These are phyloP conservation scores for Termitomyces sp. DNA, from an alignment of 768 basidiomycete genomes.

Conservation along the genomic window DNA sequence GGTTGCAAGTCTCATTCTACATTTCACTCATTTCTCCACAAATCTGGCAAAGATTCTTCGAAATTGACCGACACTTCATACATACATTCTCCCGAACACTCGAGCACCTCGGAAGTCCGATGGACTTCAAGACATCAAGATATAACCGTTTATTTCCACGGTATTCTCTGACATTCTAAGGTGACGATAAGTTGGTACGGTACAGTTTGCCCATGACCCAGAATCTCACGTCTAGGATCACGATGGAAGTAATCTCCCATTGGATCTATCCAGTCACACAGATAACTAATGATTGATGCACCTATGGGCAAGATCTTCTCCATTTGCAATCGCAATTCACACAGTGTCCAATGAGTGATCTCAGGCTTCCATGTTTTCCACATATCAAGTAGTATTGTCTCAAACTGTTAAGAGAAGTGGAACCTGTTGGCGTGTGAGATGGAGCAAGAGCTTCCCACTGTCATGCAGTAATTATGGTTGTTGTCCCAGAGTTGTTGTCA, in stretches of 20 bases:
- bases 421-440: background rate
- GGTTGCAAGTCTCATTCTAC: background rate
- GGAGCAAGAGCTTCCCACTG: background rate
- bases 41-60: background rate
- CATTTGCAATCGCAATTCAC: background rate
- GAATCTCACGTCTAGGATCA: conserved; percentile 3
- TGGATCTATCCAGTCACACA: background rate
- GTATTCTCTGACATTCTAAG: background rate
- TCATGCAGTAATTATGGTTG: background rate
- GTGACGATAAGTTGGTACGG: background rate
- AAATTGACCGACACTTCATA: background rate
- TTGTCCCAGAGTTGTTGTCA: background rate
- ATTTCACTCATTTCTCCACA: background rate
- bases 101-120: conserved; percentile 3
- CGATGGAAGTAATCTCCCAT: background rate
- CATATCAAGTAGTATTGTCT: background rate
- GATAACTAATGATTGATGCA: background rate
- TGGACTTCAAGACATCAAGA: background rate
- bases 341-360: background rate
- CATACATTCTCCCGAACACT: background rate
- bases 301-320: background rate
- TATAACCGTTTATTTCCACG: background rate
- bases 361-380: background rate
- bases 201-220: background rate
- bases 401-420: background rate